Evolutionary conservation across 2,329 filamentous ascomycete species (phyloP).

Genomic region (Penicillium sp.): DNA sequence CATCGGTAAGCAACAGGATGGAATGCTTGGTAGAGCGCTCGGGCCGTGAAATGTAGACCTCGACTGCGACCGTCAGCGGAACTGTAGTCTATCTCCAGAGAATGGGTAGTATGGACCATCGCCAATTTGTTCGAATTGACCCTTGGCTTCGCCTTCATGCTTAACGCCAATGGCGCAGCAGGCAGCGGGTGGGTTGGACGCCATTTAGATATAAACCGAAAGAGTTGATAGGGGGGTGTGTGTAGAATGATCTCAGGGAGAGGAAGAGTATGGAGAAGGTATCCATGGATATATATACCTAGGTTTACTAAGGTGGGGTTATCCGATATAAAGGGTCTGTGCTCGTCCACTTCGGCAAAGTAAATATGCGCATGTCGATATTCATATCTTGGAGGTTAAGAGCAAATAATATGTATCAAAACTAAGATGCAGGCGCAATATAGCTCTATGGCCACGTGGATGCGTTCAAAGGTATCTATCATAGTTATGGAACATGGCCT

Average conservation of each 20-base stretch:
- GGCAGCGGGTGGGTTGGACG: constrained; percentile 13
- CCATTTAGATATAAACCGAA: constrained; percentile 4
- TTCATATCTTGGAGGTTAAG: background rate
- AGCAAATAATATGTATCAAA: background rate
- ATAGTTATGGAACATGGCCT: background rate
- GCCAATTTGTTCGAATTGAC: constrained; percentile 12
- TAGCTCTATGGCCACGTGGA: background rate
- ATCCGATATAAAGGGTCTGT: background rate
- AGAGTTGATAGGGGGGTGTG: too few species aligned
- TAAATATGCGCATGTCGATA: background rate
- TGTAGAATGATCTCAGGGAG: background rate
- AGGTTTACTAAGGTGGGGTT: background rate
- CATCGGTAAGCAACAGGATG: constrained; percentile 18
- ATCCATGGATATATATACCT: background rate
- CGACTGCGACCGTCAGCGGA: constrained; percentile 9
- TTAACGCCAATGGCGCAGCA: constrained; percentile 17
- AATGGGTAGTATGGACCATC: constrained; percentile 7
- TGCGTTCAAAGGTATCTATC: background rate
- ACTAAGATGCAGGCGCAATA: background rate
- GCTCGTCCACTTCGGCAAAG: background rate
- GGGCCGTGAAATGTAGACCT: constrained; percentile 13
- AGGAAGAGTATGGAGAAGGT: background rate
- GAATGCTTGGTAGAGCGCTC: constrained; percentile 9
- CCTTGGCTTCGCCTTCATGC: constrained; percentile 17
- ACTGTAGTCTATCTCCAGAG: background rate